Conservation (phyloP, 2,329 filamentous ascomycete genomes). For the Botrytis byssoidea region DNA sequence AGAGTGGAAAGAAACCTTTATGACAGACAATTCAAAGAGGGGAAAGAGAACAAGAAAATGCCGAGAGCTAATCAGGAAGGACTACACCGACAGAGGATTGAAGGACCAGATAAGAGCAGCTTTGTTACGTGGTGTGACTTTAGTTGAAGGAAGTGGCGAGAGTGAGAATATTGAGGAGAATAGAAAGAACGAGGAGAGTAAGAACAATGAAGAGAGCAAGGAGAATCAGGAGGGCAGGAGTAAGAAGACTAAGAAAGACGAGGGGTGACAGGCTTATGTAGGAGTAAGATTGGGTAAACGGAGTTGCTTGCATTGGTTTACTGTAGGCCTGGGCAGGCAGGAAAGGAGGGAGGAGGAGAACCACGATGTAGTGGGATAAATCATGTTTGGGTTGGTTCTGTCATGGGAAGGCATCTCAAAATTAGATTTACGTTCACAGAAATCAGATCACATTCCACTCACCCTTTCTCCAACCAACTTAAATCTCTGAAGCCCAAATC, state of each 20-base stretch:
- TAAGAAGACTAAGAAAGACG: no score
- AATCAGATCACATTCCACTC: not conserved
- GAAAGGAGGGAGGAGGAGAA: no score
- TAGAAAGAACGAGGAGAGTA: no score
- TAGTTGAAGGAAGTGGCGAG: not conserved
- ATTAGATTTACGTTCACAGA: not conserved
- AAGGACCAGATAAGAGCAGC: not conserved
- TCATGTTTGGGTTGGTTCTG: not conserved
- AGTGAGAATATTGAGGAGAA: no score
- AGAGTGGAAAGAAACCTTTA: not conserved
- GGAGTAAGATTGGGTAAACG: not conserved
- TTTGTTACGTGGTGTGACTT: not conserved
- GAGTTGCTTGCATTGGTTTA: not conserved
- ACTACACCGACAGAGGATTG: not conserved
- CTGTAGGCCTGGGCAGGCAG: not conserved
- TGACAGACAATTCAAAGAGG: not conserved
- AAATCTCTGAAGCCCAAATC: not conserved
- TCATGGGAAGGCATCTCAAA: not conserved
- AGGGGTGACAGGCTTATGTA: no score
- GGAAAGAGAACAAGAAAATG: not conserved
- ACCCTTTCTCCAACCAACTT: not conserved
- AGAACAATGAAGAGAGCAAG: no score
- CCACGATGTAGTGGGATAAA: no score
- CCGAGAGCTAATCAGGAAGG: not conserved
- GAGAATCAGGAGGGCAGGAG: no score